A percentile compares a stretch with the other conserved stretches of the same genome.
Conservation (phyloP, 1,284 basidiomycete species). For the Bjerkandera adusta region DNA sequence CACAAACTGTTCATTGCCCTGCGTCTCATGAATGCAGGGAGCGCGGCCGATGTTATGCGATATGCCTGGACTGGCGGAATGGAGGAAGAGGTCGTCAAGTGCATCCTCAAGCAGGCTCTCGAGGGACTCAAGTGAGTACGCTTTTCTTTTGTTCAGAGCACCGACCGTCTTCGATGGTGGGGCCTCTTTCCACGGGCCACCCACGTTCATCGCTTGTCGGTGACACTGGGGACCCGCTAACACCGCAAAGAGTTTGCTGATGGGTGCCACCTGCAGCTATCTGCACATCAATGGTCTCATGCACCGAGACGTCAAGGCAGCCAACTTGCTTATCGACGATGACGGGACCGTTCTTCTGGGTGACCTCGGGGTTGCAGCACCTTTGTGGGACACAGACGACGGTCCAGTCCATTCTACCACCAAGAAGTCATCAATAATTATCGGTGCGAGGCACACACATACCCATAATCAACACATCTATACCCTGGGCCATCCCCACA, state of each 20-base stretch:
- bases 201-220: background rate
- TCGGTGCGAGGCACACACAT: constrained; percentile 9
- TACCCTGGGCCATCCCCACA: constrained; percentile 17
- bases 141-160: constrained; percentile 7
- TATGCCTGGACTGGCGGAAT: constrained; percentile 85
- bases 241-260: background rate
- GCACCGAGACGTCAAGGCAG: constrained; percentile 88
- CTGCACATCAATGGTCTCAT: constrained; percentile 88
- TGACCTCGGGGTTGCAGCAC: constrained; percentile 85
- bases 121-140: constrained; percentile 74
- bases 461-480: constrained; percentile 15
- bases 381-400: constrained; percentile 65
- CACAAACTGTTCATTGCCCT: constrained; percentile 85
- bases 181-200: background rate
- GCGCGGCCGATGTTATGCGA: constrained; percentile 82
- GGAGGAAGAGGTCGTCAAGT: constrained; percentile 83
- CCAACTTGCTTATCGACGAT: constrained; percentile 85
- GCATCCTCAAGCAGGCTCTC: constrained; percentile 80
- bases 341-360: constrained; percentile 88
- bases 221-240: too few relatives aligned
- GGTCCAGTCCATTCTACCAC: constrained; percentile 19
- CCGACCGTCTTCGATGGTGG: background rate
- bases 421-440: constrained; percentile 9
- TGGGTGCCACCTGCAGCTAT: constrained; percentile 57
- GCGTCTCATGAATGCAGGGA: constrained; percentile 87